phyloP scores from a whole-genome alignment of 1,139 yeast species.

The Eremothecium sinecaudum region DNA sequence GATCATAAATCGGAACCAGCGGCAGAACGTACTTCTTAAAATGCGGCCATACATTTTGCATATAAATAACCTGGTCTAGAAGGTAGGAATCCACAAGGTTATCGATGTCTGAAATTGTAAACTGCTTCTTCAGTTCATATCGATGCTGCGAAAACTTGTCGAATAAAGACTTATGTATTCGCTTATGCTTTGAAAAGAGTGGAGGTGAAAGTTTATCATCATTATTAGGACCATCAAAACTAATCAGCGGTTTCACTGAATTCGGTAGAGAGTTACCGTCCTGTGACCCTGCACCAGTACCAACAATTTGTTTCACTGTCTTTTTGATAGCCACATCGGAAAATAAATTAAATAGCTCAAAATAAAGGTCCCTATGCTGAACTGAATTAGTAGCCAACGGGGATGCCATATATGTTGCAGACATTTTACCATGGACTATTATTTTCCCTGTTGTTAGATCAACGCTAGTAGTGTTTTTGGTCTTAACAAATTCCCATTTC shows the following conservation, averaged over 20 bases:
- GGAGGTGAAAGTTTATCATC: background rate
- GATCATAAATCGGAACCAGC: slow-evolving; percentile 23
- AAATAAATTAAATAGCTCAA: slow-evolving; percentile 13
- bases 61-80: slow-evolving; percentile 15
- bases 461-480: background rate
- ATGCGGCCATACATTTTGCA: slow-evolving; percentile 18
- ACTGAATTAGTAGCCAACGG: slow-evolving; percentile 22
- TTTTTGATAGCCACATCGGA: slow-evolving; percentile 1
- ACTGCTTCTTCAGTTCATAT: slow-evolving; percentile 6
- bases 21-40: slow-evolving; percentile 17
- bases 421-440: slow-evolving; percentile 20
- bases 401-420: slow-evolving; percentile 21
- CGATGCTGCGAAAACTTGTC: slow-evolving; percentile 25
- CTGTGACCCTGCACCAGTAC: background rate
- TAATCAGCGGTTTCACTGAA: background rate
- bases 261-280: slow-evolving; percentile 2
- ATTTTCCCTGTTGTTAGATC: background rate
- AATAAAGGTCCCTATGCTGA: slow-evolving; percentile 24
- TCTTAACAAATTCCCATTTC: slow-evolving; percentile 1
- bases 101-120: background rate
- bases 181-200: slow-evolving; percentile 10
- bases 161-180: slow-evolving; percentile 19
- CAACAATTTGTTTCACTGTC: background rate
- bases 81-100: slow-evolving; percentile 10
- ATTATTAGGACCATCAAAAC: background rate